Percentiles rank a stretch among this genome's conserved stretches.
These are phyloP conservation scores for Colletotrichum camelliae DNA, from an alignment of 2,329 filamentous ascomycete genomes.

Conservation along the genomic window DNA sequence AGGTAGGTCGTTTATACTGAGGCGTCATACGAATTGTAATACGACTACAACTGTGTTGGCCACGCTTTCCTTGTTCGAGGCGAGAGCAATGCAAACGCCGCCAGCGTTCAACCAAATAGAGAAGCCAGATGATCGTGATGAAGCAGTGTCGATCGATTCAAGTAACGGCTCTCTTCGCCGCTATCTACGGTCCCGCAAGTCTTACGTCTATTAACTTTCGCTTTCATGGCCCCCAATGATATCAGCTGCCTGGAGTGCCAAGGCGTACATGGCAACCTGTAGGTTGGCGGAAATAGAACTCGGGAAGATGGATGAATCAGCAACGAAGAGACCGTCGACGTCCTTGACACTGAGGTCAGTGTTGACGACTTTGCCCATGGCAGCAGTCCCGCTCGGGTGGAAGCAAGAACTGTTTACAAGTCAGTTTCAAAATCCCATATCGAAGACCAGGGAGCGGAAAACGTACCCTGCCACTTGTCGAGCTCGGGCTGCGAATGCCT, in stretches of 20 bases:
- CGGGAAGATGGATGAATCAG: constrained; percentile 35
- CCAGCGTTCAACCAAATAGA: background rate
- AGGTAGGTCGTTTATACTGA: too few species aligned
- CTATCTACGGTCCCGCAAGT: background rate
- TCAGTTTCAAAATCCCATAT: background rate
- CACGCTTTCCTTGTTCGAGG: background rate
- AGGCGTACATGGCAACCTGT: constrained; percentile 57
- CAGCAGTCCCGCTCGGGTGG: constrained; percentile 30
- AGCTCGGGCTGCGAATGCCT: background rate
- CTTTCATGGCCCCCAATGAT: constrained; percentile 41
- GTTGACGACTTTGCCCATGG: constrained; percentile 38
- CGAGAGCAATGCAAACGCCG: background rate
- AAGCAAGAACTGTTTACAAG: constrained; percentile 12
- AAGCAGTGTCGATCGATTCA: background rate
- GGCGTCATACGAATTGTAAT: background rate
- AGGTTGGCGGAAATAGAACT: constrained; percentile 43
- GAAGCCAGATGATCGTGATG: background rate
- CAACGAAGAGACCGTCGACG: constrained; percentile 37
- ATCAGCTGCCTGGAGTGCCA: constrained; percentile 65
- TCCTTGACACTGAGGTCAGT: constrained; percentile 40
- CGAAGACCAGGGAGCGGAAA: background rate
- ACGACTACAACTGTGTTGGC: background rate
- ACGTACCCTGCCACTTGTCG: background rate
- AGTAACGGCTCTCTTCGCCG: background rate
- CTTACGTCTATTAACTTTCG: background rate